These are phyloP conservation scores for Silene noctiflora DNA, from an alignment of 179 eudicot genomes.

Conservation along the genomic window DNA sequence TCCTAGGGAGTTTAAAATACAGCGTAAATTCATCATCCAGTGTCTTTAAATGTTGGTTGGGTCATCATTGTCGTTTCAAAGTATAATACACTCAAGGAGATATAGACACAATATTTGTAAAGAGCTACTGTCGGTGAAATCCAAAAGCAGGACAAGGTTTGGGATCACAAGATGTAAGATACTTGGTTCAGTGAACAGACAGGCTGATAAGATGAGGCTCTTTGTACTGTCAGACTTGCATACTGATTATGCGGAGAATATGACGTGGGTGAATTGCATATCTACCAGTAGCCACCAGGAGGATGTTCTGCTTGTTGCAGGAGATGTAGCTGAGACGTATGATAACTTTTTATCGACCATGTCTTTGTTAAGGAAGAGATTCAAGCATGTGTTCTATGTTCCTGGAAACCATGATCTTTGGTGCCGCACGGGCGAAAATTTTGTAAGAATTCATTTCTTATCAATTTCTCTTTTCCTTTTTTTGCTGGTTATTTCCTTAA, in stretches of 20 bases:
- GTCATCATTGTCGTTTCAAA: conserved; percentile 30
- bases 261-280: conserved; percentile 53
- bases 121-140: conserved; percentile 14
- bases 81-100: conserved; percentile 21
- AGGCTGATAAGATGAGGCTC: conserved; percentile 36
- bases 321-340: conserved; percentile 67
- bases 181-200: conserved; percentile 21
- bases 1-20: not conserved
- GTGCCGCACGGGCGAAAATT: conserved; percentile 48
- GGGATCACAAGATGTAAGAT: conserved; percentile 31
- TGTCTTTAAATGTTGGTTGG: conserved; percentile 33
- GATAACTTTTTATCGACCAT: conserved; percentile 47
- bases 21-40: not conserved
- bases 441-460: conserved; percentile 34
- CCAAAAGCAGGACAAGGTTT: conserved; percentile 18
- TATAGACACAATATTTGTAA: conserved; percentile 17
- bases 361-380: conserved; percentile 53
- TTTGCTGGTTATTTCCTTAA: conserved; percentile 1
- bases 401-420: conserved; percentile 82
- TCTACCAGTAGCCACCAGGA: conserved; percentile 35
- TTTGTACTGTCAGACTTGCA: conserved; percentile 68
- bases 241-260: conserved; percentile 65
- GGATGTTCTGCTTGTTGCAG: conserved; percentile 61
- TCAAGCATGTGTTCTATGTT: conserved; percentile 55
- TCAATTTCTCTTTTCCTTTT: not conserved